Conservation (phyloP, 2,329 filamentous ascomycete species). For the Epicoccum nigrum region DNA sequence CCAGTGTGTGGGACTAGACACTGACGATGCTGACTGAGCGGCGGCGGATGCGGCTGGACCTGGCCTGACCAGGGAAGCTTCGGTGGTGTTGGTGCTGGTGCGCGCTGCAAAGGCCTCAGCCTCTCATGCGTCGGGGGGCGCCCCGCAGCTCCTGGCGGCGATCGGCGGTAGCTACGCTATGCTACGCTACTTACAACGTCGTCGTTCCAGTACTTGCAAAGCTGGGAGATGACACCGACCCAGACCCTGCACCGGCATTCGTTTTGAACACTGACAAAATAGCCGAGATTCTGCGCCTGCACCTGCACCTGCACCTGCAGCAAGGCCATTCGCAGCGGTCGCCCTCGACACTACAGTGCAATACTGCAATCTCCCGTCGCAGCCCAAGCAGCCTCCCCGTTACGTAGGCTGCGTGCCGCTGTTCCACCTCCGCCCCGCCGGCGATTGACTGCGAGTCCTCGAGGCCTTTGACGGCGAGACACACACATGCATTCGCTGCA, state of each 20-base stretch:
- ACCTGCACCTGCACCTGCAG: background rate
- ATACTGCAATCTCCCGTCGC: background rate
- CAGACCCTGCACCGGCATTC: no score
- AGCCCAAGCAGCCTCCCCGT: background rate
- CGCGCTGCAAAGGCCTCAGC: no score
- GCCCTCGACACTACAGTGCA: background rate
- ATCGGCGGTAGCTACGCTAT: conserved; percentile 6
- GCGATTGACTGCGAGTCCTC: conserved; percentile 1
- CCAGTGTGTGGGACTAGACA: conserved; percentile 5
- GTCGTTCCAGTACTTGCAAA: no score
- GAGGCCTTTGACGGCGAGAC: background rate
- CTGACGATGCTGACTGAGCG: conserved; percentile 16
- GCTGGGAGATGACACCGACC: no score
- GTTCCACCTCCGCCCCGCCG: conserved; percentile 7
- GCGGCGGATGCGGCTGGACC: background rate
- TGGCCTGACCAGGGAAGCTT: background rate
- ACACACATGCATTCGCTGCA: conserved; percentile 10
- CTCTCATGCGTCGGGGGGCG: conserved; percentile 2
- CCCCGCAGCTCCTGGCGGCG: conserved; percentile 7
- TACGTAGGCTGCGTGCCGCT: background rate
- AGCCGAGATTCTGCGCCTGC: no score
- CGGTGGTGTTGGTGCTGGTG: no score
- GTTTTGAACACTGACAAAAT: no score
- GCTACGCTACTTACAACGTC: no score
- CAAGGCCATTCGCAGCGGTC: background rate